Conservation (phyloP, 495 filamentous ascomycete genomes). For the Neurospora terricola region DNA sequence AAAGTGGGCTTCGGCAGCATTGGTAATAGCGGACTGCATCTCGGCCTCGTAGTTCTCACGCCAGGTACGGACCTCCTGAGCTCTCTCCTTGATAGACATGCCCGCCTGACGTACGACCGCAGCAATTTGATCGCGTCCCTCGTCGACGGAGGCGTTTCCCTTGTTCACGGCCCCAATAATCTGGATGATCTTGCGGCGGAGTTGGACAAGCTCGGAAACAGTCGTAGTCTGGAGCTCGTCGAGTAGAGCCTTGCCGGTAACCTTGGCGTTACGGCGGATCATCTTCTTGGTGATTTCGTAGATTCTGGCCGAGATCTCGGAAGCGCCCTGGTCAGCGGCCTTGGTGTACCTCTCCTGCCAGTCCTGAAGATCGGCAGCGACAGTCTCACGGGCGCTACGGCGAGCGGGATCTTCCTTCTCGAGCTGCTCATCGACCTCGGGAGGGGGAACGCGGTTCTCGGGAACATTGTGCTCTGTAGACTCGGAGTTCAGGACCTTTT, state of each 20-base stretch:
- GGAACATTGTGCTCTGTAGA: constrained; percentile 2
- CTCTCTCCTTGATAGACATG: constrained; percentile 65
- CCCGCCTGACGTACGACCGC: constrained; percentile 63
- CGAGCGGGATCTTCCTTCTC: constrained; percentile 31
- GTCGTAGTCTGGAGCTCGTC: constrained; percentile 58
- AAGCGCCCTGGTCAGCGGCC: constrained; percentile 69
- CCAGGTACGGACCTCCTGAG: constrained; percentile 74
- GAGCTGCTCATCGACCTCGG: constrained; percentile 16
- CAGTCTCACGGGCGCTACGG: constrained; percentile 49
- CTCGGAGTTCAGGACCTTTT: constrained; percentile 3
- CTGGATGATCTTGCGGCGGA: constrained; percentile 58
- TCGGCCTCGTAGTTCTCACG: constrained; percentile 62
- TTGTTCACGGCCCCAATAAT: constrained; percentile 47
- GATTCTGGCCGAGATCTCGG: constrained; percentile 68
- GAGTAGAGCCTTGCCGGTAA: constrained; percentile 54
- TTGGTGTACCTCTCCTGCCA: constrained; percentile 83
- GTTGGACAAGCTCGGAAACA: constrained; percentile 46
- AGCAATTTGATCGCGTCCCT: constrained; percentile 53
- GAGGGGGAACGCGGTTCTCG: constrained; percentile 15
- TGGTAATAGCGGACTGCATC: constrained; percentile 55
- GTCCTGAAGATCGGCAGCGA: constrained; percentile 63
- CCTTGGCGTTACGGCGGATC: constrained; percentile 36
- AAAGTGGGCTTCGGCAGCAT: constrained; percentile 72
- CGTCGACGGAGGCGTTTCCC: constrained; percentile 32
- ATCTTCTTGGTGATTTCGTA: constrained; percentile 50